Evolutionary conservation across 345 rosid species (phyloP), one percentile per base, ranked within the genome.

Genomic region (Camelina laxa): DNA sequence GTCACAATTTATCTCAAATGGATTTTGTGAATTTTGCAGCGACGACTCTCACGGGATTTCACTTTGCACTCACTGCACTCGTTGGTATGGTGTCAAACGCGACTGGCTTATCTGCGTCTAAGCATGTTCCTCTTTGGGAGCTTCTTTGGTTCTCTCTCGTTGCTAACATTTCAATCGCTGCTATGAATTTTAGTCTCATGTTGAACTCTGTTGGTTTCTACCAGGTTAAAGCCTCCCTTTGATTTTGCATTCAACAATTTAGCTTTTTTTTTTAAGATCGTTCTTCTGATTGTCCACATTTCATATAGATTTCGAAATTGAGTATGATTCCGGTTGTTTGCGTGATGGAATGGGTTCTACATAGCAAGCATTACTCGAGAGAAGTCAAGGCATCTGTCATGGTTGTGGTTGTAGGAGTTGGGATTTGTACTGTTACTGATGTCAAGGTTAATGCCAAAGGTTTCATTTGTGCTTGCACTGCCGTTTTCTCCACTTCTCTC

Each of bases 291-390:
- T 42, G 1, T 24, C 27, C 4, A 24, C 27, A 2, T 30, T 24
- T 54, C 9, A 5, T 1, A 11, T 59, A 94, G 97, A 94, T 94
- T 47, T 94, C 98, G 60, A 94, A 94, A 75, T 79, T 94, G 76
- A 91, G 96, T 71, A 94, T 94, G 98, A 91, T 94, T 81, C 98
- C 98, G 4, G 98, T 94, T 35, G 98, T 94, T 5, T 91, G 98
- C 54, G 82, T 94, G 47, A 83, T 94, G 98, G 98, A 94, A 73
- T 91, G 98, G 98, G 82, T 94, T 53, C 86, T 94, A 19, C 96
- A 94, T 80, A 84, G 54, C 68, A 94, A 94, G 69, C 93, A 83
- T 61, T 94, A 89, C 84, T 87, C 97, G 4, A 87, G 77, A 70
- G 90, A 87, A 87, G 92, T 94, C 73, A 94, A 91, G 70, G 62